Evolutionary conservation across 1,284 basidiomycete species (phyloP).

Genomic region (Hemileia vastatrix): DNA sequence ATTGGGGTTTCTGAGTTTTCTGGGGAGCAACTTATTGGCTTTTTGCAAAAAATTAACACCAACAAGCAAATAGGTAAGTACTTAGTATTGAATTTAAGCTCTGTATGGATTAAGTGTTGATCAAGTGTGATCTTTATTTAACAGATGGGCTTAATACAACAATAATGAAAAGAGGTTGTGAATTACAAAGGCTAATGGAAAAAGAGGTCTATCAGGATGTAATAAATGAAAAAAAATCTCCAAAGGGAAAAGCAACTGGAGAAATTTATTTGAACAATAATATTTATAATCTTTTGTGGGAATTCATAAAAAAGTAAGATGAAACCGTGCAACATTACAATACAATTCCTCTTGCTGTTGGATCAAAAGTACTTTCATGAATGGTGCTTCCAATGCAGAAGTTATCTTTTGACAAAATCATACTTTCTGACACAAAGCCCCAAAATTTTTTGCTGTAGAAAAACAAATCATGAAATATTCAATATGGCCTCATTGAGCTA

Average conservation of each 20-base stretch:
- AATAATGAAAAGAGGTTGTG: constrained; percentile 1
- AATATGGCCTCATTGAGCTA: background rate
- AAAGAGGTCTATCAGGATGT: background rate
- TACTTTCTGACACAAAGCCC: background rate
- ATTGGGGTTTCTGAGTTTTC: background rate
- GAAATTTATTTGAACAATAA: background rate
- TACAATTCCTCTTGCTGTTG: background rate
- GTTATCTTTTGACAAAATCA: background rate
- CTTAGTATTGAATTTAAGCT: background rate
- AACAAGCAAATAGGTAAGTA: constrained; percentile 15
- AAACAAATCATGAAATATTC: background rate
- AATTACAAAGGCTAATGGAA: background rate
- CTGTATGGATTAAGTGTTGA: background rate
- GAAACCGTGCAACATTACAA: background rate
- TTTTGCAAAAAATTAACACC: constrained; percentile 13
- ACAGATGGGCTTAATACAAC: background rate
- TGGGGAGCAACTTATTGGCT: constrained; percentile 13
- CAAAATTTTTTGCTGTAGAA: background rate
- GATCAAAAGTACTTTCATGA: background rate
- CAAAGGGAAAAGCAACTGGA: background rate
- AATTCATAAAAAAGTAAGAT: background rate
- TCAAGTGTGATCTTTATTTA: background rate
- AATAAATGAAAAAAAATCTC: background rate
- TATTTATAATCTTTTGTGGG: background rate
- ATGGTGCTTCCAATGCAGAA: background rate